A percentile compares a stretch with the other conserved stretches of the same genome.
Evolutionary conservation across 495 filamentous ascomycete genomes (phyloP).

Genomic region (Bryoglossum gracile): DNA sequence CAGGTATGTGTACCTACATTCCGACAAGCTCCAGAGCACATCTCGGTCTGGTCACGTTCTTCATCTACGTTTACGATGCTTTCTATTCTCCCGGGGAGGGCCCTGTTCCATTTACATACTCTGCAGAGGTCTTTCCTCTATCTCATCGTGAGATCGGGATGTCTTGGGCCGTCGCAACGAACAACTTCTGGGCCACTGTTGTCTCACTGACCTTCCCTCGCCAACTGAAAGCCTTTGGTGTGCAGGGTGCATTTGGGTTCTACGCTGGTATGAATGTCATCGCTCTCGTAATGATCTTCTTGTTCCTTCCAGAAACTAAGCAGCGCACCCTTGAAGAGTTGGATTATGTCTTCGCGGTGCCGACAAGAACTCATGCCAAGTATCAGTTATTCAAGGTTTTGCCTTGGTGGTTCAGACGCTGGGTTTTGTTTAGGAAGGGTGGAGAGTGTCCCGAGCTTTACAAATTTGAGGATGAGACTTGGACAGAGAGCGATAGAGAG

Average conservation of each 20-base stretch:
- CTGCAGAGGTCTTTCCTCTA: conserved; percentile 74
- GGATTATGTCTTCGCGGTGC: conserved; percentile 50
- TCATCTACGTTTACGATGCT: conserved; percentile 58
- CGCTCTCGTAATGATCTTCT: conserved; percentile 64
- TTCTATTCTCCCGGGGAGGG: conserved; percentile 68
- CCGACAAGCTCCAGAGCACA: conserved; percentile 33
- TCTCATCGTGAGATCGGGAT: conserved; percentile 71
- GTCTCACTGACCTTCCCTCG: conserved; percentile 64
- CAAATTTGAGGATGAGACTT: conserved; percentile 26
- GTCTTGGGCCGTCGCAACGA: conserved; percentile 67
- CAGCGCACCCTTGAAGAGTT: conserved; percentile 67
- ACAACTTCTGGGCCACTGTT: conserved; percentile 66
- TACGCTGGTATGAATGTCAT: conserved; percentile 64
- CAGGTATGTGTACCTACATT: conserved; percentile 53
- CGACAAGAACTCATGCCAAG: conserved; percentile 39
- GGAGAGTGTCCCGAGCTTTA: conserved; percentile 37
- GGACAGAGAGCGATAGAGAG: conserved; percentile 16
- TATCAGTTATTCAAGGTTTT: conserved; percentile 40
- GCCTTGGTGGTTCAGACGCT: conserved; percentile 48
- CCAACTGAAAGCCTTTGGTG: conserved; percentile 49
- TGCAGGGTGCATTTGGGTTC: conserved; percentile 43
- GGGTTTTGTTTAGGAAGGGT: conserved; percentile 38
- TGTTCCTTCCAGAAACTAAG: conserved; percentile 74
- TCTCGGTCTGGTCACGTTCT: conserved; percentile 51
- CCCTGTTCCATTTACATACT: conserved; percentile 65